Conservation (phyloP, 495 filamentous ascomycete species). For the Podospora didyma region DNA sequence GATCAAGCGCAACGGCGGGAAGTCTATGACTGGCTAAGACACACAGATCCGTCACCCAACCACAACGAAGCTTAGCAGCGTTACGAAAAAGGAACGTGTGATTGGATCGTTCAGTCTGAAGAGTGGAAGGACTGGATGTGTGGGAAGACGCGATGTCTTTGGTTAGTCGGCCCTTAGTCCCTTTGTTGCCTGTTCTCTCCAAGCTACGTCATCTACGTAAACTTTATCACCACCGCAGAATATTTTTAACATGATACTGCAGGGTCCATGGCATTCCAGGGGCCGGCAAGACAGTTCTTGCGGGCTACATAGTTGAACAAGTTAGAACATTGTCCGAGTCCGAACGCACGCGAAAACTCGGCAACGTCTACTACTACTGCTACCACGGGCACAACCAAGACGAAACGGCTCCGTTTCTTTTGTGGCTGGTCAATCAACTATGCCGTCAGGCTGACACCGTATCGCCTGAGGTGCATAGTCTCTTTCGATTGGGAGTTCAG, state of each 20-base stretch:
- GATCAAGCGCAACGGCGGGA: neutral
- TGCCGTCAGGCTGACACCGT: constrained; percentile 24
- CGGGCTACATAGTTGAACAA: constrained; percentile 16
- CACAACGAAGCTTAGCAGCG: constrained; percentile 6
- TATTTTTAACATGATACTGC: too few species aligned
- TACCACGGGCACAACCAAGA: constrained; percentile 29
- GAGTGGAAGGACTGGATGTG: neutral
- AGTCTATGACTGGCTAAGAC: neutral
- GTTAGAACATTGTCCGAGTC: neutral
- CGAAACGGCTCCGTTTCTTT: constrained; percentile 22
- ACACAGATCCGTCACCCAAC: constrained; percentile 2
- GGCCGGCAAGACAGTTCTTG: constrained; percentile 33
- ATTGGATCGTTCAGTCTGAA: constrained; percentile 16
- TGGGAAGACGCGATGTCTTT: constrained; percentile 21
- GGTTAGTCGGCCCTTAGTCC: too few species aligned
- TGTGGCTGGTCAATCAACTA: constrained; percentile 22
- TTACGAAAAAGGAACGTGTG: constrained; percentile 16
- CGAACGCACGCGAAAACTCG: constrained; percentile 14
- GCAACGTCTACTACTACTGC: constrained; percentile 33
- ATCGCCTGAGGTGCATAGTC: constrained; percentile 9
- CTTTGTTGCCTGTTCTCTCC: too few species aligned
- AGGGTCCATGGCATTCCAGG: constrained; percentile 37
- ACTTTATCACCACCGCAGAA: too few species aligned
- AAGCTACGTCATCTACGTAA: too few species aligned
- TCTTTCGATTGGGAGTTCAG: neutral